These are phyloP conservation scores for Penicillium sp. DNA, from an alignment of 2,329 filamentous ascomycete genomes.

Conservation along the genomic window DNA sequence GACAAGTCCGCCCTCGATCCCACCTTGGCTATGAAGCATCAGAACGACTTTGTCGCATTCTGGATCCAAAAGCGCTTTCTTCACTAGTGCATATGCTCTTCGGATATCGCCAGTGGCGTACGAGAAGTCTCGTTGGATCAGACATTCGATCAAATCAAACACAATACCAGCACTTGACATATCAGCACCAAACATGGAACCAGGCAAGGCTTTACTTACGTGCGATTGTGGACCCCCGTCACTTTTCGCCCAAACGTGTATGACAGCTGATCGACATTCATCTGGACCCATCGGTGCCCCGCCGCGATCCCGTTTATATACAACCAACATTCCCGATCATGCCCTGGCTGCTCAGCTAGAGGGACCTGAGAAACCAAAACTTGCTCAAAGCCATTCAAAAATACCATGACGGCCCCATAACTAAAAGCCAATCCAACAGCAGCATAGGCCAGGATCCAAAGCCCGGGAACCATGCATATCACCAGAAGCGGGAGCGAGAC, in stretches of 20 bases:
- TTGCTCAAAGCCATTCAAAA: conserved; percentile 52
- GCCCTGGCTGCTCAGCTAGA: conserved; percentile 34
- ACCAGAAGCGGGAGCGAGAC: conserved; percentile 55
- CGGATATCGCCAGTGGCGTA: conserved; percentile 71
- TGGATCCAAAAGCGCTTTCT: conserved; percentile 63
- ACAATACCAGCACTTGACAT: conserved; percentile 59
- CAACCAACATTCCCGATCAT: conserved; percentile 71
- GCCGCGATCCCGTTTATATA: conserved; percentile 71
- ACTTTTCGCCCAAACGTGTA: conserved; percentile 72
- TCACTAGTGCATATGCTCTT: conserved; percentile 61
- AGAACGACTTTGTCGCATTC: conserved; percentile 69
- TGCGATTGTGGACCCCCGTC: conserved; percentile 74
- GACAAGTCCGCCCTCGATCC: conserved; percentile 71
- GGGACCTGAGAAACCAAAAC: conserved; percentile 42
- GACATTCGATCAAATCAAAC: conserved; percentile 75
- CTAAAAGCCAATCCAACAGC: conserved; percentile 31
- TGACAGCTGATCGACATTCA: conserved; percentile 70
- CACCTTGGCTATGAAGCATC: conserved; percentile 76
- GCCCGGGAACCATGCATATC: conserved; percentile 48
- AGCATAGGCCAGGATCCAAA: conserved; percentile 32
- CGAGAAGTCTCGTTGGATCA: conserved; percentile 73
- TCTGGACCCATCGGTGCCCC: conserved; percentile 61
- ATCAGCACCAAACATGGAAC: background rate
- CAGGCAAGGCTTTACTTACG: conserved; percentile 41
- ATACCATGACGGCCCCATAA: conserved; percentile 29